Conservation (phyloP, 2,329 filamentous ascomycete species). For the Setomelanomma holmii region DNA sequence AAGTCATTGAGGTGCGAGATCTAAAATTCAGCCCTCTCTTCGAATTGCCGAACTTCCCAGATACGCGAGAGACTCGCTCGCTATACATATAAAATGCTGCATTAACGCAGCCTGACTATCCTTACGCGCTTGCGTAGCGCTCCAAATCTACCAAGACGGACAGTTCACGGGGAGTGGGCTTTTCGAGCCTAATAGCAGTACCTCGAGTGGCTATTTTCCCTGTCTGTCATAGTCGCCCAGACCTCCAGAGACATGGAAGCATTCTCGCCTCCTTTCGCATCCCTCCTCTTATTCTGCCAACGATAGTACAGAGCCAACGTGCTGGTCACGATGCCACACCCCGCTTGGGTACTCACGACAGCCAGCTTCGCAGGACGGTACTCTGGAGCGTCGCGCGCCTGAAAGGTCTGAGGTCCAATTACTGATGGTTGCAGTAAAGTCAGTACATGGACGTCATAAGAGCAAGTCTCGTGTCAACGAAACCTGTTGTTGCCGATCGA, state of each 20-base stretch:
- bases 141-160: no score
- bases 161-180: no score
- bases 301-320: constrained; percentile 20
- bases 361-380: constrained; percentile 53
- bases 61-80: no score
- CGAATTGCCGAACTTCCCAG: no score
- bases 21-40: no score
- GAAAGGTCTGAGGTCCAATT: constrained; percentile 41
- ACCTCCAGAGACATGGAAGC: constrained; percentile 5
- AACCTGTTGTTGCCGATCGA: constrained; percentile 42
- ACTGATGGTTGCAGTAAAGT: no score
- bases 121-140: no score
- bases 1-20: no score
- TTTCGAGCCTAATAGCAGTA: constrained; percentile 22
- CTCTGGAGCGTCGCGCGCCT: constrained; percentile 17
- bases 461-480: no score
- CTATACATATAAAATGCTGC: no score
- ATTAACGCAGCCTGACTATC: no score
- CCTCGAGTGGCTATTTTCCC: constrained; percentile 2
- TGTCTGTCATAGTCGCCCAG: constrained; percentile 2
- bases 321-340: constrained; percentile 26
- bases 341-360: constrained; percentile 43
- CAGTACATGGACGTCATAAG: no score
- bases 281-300: constrained; percentile 18
- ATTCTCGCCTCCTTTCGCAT: not conserved